A percentile compares a stretch with the other conserved stretches of the same genome.
Conservation (phyloP, 2,329 filamentous ascomycete genomes). For the Scedosporium boydii region DNA sequence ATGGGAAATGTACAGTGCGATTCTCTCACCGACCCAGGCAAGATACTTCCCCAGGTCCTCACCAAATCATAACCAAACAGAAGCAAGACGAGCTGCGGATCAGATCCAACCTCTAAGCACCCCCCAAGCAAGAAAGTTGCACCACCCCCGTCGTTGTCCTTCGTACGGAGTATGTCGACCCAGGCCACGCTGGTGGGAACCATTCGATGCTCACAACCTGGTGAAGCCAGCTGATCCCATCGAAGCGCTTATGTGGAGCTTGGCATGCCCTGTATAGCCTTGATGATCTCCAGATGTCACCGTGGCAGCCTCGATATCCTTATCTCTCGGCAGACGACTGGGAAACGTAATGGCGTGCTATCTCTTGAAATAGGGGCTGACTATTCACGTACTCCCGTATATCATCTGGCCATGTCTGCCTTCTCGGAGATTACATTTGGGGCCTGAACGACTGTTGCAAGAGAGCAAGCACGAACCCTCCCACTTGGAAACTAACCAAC, state of each 20-base stretch:
- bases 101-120: not conserved
- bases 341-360: not conserved
- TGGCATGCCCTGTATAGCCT: not conserved
- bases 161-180: not conserved
- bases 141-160: not conserved
- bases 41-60: not conserved
- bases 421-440: not conserved
- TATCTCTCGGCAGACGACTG: not conserved
- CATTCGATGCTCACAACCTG: not conserved
- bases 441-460: not conserved
- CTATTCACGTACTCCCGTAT: not conserved
- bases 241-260: not conserved
- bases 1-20: not conserved
- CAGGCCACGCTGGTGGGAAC: too few species aligned
- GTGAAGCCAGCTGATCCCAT: not conserved
- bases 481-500: not conserved
- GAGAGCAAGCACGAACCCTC: not conserved
- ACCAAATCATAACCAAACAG: not conserved
- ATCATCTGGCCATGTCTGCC: not conserved
- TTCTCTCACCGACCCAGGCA: not conserved
- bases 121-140: not conserved
- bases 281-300: not conserved
- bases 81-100: not conserved
- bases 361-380: not conserved
- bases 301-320: not conserved